Conservation (phyloP, 768 basidiomycete genomes). For the Termitomyces heimii region DNA sequence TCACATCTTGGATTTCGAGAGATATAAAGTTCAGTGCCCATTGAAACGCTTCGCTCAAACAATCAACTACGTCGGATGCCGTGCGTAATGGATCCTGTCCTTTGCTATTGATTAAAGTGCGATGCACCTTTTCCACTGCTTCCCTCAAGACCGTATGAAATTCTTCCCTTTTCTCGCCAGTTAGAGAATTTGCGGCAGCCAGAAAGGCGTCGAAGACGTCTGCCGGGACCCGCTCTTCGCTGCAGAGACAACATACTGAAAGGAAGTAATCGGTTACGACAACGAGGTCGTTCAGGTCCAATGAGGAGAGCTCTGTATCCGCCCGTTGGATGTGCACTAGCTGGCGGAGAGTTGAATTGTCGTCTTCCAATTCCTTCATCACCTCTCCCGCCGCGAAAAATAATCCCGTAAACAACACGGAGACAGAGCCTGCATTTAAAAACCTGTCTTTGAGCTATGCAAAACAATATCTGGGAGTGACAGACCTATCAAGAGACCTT, state of each 20-base stretch:
- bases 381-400: background rate
- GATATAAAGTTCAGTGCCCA: conserved; percentile 16
- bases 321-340: conserved; percentile 25
- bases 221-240: conserved; percentile 2
- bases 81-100: conserved; percentile 17
- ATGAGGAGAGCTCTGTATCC: conserved; percentile 18
- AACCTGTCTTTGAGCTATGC: background rate
- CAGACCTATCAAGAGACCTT: conserved; percentile 25
- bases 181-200: background rate
- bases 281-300: conserved; percentile 20
- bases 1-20: conserved; percentile 14
- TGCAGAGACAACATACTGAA: background rate
- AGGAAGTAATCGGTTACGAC: conserved; percentile 20
- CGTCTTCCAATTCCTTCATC: background rate
- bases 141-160: conserved; percentile 20
- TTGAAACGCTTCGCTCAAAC: conserved; percentile 14
- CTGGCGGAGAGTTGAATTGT: background rate
- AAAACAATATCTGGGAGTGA: background rate
- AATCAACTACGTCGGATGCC: conserved; percentile 14
- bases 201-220: conserved; percentile 10
- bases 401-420: background rate
- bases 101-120: conserved; percentile 15
- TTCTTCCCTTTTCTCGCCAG: conserved; percentile 14
- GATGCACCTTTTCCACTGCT: conserved; percentile 23
- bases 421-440: background rate